Evolutionary conservation across 2,329 filamentous ascomycete genomes (phyloP).

Genomic region (Trichoderma cornu-damae): DNA sequence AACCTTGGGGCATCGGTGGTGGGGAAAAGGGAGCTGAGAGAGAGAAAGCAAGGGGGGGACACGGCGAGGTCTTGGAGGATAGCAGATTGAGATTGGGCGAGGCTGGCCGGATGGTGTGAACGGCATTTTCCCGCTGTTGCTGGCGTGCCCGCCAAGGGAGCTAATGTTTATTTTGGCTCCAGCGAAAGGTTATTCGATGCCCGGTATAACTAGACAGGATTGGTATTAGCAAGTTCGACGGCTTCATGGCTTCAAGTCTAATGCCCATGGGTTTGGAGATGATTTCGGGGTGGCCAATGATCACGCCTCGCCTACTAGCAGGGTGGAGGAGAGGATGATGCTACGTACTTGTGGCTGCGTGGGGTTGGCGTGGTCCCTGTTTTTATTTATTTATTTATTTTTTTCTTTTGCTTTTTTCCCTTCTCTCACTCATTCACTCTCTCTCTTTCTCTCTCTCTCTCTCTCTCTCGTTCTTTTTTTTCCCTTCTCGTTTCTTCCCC

Average conservation of each 20-base stretch:
- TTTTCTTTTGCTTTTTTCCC: neutral
- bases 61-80: conserved; percentile 1
- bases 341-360: neutral
- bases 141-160: conserved; percentile 1
- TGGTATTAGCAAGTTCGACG: neutral
- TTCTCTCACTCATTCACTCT: neutral
- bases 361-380: neutral
- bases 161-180: neutral
- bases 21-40: conserved; percentile 11
- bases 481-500: neutral
- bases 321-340: neutral
- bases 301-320: neutral
- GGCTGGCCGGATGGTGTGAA: neutral
- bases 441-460: neutral
- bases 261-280: neutral
- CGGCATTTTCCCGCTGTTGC: neutral
- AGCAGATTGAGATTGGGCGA: conserved; percentile 1
- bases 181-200: neutral
- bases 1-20: neutral
- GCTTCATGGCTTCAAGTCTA: neutral
- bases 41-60: conserved; percentile 9
- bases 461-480: neutral
- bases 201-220: no score
- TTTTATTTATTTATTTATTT: neutral
- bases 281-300: neutral